Evolutionary conservation across 164 flowering plant genomes (phyloP), one percentile per base, ranked within the genome.

Genomic region (Brasenia schreberi): DNA sequence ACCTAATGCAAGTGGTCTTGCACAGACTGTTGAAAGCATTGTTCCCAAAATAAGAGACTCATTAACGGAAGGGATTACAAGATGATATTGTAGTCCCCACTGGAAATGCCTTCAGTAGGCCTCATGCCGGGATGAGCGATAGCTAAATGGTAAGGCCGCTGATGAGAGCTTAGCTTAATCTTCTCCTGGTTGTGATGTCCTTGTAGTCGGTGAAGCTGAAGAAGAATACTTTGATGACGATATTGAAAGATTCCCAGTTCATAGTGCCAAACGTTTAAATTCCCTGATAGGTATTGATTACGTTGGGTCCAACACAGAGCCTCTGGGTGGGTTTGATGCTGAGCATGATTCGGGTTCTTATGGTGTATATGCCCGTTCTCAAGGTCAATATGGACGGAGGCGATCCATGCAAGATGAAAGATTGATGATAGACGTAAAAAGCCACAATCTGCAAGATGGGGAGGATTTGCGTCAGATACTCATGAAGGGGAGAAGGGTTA

Each of bases 181-280:
- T 4, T 87, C 96, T 75, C 97, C 98, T 74, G 97, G 97, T 33
- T 92, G 90, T 82, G 98, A 90, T 86, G 98, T 92, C 69, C 96
- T 92, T 67, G 97, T 90, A 59, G 98, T 85, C 72, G 83, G 88
- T 79, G 89, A 87, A 19, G 78, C 74, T 6, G 61, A 80, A 71
- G 84, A 84, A 71, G 88, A 84, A 18, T 90, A 79, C 71, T 9
- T 49, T 49, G 56, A 49, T 49, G 10, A 9, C 56, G 56, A 49
- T 14, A 49, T 49, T 9, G 82, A 80, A 66, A 77, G 81, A 67
- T 64, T 71, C 33, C 66, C 74, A 59, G 81, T 74, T 19, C 80
- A 72, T 66, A 85, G 80, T 4, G 84, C 78, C 64, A 82, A 81
- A 70, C 78, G 76, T 67, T 43, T 76, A 73, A 71, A 69, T 59